Base-by-base conservation (phyloP, 257 asterid species). In the Craterostigma plantagineum region DNA sequence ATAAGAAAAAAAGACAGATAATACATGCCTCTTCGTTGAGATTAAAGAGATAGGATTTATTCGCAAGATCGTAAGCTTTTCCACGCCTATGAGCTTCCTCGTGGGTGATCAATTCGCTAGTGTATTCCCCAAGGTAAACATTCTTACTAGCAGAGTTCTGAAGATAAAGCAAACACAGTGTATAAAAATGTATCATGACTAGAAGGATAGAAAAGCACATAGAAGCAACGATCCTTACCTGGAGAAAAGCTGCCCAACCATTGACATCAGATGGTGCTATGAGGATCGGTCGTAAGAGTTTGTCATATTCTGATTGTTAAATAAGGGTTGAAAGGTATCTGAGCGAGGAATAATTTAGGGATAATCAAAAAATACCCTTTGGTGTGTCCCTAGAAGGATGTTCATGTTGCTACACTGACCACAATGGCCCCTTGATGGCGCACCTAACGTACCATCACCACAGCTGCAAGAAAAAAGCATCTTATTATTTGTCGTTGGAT, bases 81-180 rank as follows among this genome's bases (percentile, higher is more conserved):
- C 97, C 97, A 16, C 97, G 93, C 75, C 74, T 76, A 61, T 86
- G 95, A 46, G 97, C 97, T 73, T 86, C 97, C 53, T 69, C 77
- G 49, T 86, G 97, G 58, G 97, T 76, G 70, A 86, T 82, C 67
- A 79, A 48, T 61, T 35, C 98, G 16, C 98, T 95, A 15, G 98
- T 87, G 63, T 87, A 87, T 62, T 87, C 98, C 45, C 98, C 98
- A 18, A 87, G 81, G 63, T 82, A 87, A 37, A 82, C 95, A 56
- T 87, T 87, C 59, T 87, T 87, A 63, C 70, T 76, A 50, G 77
- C 93, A 45, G 83, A 52, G 50, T 72, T 83, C 98, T 87, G 72
- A 38, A 55, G 48, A 35, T 43, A 60, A 11, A 48, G 34, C 17
- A 46, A 58, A 40, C 45, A 35, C 15, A 15, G 49, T 44, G 33